Evolutionary conservation across 192 early-diverging fungal species (phyloP).

Genomic region (Coemansia umbellata): DNA sequence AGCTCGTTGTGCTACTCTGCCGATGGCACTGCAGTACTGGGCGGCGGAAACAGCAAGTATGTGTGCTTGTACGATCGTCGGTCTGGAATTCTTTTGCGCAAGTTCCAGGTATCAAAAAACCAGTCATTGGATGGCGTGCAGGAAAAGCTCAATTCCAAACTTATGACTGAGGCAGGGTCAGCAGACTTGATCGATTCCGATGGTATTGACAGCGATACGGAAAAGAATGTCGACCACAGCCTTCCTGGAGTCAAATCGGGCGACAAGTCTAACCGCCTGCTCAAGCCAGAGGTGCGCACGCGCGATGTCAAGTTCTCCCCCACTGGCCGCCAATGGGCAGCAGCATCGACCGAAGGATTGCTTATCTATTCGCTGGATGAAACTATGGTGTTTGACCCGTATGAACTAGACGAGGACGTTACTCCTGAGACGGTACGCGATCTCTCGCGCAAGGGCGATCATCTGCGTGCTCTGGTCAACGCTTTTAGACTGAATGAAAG

Average conservation of each 20-base stretch:
- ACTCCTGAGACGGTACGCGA: slow-evolving; percentile 82
- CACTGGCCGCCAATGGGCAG: slow-evolving; percentile 91
- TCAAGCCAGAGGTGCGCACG: slow-evolving; percentile 77
- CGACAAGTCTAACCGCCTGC: slow-evolving; percentile 76
- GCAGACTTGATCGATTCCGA: slow-evolving; percentile 79
- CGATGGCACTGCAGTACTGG: slow-evolving; percentile 88
- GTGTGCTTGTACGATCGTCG: slow-evolving; percentile 92
- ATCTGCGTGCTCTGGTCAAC: slow-evolving; percentile 86
- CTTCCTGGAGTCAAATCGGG: slow-evolving; percentile 86
- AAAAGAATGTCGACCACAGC: slow-evolving; percentile 68
- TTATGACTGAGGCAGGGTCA: slow-evolving; percentile 94
- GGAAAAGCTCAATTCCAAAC: slow-evolving; percentile 80
- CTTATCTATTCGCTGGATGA: slow-evolving; percentile 96
- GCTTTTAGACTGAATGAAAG: slow-evolving; percentile 90
- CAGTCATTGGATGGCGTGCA: slow-evolving; percentile 90
- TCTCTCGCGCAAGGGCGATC: slow-evolving; percentile 72
- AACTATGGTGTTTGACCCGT: slow-evolving; percentile 90
- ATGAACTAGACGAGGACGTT: slow-evolving; percentile 95
- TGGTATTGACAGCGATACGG: slow-evolving; percentile 74
- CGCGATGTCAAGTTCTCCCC: slow-evolving; percentile 89
- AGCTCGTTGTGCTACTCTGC: slow-evolving; percentile 91
- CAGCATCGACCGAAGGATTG: slow-evolving; percentile 93
- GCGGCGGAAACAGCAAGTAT: slow-evolving; percentile 92
- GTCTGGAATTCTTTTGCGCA: slow-evolving; percentile 70
- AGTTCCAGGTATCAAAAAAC: slow-evolving; percentile 91